Base-by-base conservation (phyloP, 257 asterid species). In the Jacaranda copaia region DNA sequence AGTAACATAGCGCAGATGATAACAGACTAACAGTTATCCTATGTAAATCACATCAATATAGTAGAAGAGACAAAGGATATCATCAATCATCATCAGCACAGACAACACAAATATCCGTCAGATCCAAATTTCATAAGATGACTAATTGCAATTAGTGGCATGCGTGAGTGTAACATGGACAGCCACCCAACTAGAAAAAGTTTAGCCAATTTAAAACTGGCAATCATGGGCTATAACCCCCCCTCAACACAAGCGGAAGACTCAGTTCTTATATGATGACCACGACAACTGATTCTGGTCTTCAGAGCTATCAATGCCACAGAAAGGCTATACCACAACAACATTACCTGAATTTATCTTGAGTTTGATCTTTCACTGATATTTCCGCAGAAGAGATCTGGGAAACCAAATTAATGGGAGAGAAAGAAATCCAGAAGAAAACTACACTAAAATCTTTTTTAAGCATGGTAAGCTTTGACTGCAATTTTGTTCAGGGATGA, bases 401-500 rank as follows among this genome's bases (percentile, higher is more conserved):
- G 73, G 64, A 70, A 70, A 36, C 46, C 10, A 58, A 56, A 70
- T 53, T 36, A 65, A 65, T 62, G 18, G 36, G n/a, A 63, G 32
- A 25, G 32, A 25, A 25, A 25, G 32, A 25, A 25, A 25, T 25
- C 32, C 32, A 25, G 32, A 25, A 25, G 32, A 55, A 62, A 32
- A 70, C 64, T 45, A 80, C 13, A 20, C 55, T 6, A 70, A 40
- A 58, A 40, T 43, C 25, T 71, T 63, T 73, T 39, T 14, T 18
- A 68, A 68, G 52, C 76, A 68, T 10, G 68, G 59, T 77, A 49
- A 25, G 73, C 52, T 59, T 32, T 40, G 14, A 20, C 38, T 43
- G 74, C 64, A 80, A 68, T 55, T 68, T 51, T 32, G 60, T 42
- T 43, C 52, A 51, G 52, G 72, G 57, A 61, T 80, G 73, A 71